Percentiles rank a stretch among this genome's conserved stretches.
Conservation (phyloP, 2,329 filamentous ascomycete species). For the Paecilomyces formosus region DNA sequence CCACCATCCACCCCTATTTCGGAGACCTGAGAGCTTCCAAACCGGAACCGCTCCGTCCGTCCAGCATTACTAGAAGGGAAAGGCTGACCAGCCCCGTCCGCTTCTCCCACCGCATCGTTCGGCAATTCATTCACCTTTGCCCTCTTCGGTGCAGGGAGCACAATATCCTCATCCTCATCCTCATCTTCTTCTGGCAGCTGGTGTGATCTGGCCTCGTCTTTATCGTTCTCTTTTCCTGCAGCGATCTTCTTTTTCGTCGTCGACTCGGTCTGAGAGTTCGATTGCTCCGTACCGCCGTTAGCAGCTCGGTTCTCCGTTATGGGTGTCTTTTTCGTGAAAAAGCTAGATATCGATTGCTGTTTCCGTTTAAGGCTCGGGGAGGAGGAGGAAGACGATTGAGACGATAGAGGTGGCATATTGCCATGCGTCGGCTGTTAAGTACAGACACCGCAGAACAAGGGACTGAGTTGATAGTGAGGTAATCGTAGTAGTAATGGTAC, state of each 20-base stretch:
- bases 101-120: conserved; percentile 8
- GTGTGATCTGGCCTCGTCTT: conserved; percentile 5
- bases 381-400: conserved; percentile 25
- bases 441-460: background rate
- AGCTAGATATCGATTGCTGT: conserved; percentile 74
- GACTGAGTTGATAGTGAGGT: background rate
- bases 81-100: conserved; percentile 7
- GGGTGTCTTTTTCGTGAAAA: conserved; percentile 59
- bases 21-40: conserved; percentile 44
- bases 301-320: conserved; percentile 11
- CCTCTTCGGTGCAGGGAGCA: conserved; percentile 34
- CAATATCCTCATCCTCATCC: conserved; percentile 34
- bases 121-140: conserved; percentile 21
- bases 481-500: background rate
- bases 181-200: conserved; percentile 6
- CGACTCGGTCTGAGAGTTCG: background rate
- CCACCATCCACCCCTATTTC: conserved; percentile 30
- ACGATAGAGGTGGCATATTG: conserved; percentile 18
- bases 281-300: conserved; percentile 5
- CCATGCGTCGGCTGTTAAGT: background rate
- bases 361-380: conserved; percentile 30
- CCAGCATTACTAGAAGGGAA: conserved; percentile 32
- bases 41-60: conserved; percentile 53
- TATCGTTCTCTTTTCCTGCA: conserved; percentile 6
- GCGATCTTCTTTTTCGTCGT: background rate